These are phyloP conservation scores for Cordyceps javanica DNA, from an alignment of 2,329 filamentous ascomycete species.

Conservation along the genomic window DNA sequence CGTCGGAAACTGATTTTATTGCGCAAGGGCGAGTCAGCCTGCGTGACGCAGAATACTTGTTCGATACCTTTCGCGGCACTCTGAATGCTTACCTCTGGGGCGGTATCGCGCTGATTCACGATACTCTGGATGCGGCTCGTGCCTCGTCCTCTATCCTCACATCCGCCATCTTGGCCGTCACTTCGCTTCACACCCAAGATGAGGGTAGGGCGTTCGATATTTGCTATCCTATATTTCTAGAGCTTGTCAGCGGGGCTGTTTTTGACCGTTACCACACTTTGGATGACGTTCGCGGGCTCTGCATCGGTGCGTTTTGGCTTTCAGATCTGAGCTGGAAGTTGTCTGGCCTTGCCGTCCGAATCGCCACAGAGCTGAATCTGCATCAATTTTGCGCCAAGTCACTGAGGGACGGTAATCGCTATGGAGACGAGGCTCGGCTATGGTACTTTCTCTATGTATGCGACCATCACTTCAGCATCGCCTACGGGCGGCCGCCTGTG, in stretches of 20 bases:
- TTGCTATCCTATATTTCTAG: conserved; percentile 53
- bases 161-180: conserved; percentile 27
- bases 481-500: conserved; percentile 52
- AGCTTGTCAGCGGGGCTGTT: conserved; percentile 50
- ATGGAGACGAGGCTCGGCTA: conserved; percentile 50
- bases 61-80: conserved; percentile 22
- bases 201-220: conserved; percentile 43
- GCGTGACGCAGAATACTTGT: conserved; percentile 23
- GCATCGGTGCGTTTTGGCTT: conserved; percentile 59
- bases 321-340: conserved; percentile 52
- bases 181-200: conserved; percentile 25
- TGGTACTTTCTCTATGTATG: conserved; percentile 61
- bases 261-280: conserved; percentile 47
- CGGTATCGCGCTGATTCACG: conserved; percentile 25
- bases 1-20: conserved; percentile 24
- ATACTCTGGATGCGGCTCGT: conserved; percentile 22
- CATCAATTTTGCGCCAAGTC: conserved; percentile 48
- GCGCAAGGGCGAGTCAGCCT: conserved; percentile 22
- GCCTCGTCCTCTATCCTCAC: conserved; percentile 25
- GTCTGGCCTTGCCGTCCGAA: conserved; percentile 51
- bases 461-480: conserved; percentile 60
- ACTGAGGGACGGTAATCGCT: conserved; percentile 35
- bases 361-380: conserved; percentile 51
- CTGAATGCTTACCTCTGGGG: conserved; percentile 29
- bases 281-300: conserved; percentile 54